Evolutionary conservation across 495 filamentous ascomycete species (phyloP).

Genomic region (Neurospora tetrasperma): DNA sequence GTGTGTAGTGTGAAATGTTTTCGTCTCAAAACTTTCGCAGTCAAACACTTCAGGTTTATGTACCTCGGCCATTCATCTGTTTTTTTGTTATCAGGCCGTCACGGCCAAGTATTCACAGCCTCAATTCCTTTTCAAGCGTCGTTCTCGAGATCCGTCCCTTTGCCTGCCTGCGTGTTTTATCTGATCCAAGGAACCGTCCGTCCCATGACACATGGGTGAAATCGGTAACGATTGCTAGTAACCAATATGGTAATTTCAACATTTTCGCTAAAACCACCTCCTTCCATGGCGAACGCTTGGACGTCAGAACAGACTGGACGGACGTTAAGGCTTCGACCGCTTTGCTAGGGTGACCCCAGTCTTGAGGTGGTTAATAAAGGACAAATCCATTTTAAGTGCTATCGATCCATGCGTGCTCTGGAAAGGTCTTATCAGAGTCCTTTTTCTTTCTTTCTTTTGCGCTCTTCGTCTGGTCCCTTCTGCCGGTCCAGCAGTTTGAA

Average conservation of each 20-base stretch:
- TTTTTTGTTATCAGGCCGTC: not conserved
- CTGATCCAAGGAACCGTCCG: not conserved
- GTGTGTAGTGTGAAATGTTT: not conserved
- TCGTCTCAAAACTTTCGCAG: not conserved
- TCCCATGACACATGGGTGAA: not conserved
- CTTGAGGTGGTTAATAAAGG: not conserved
- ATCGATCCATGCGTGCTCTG: not conserved
- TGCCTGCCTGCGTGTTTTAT: not conserved
- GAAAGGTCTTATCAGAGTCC: not conserved
- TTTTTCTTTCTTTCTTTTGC: not conserved
- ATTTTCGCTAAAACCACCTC: not conserved
- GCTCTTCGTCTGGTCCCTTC: not conserved
- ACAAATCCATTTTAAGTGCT: not conserved
- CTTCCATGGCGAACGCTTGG: not conserved
- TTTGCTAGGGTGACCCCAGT: not conserved
- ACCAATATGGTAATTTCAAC: not conserved
- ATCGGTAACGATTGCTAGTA: not conserved
- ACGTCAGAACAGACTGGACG: not conserved
- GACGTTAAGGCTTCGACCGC: not conserved
- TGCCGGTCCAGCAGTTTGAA: not conserved
- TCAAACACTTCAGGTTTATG: not conserved
- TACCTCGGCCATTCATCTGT: not conserved
- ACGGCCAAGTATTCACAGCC: not conserved
- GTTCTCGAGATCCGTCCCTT: not conserved
- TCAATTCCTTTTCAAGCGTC: not conserved